phyloP scores from a whole-genome alignment of 2,329 filamentous ascomycete species.

The Mycocentrospora acerina region DNA sequence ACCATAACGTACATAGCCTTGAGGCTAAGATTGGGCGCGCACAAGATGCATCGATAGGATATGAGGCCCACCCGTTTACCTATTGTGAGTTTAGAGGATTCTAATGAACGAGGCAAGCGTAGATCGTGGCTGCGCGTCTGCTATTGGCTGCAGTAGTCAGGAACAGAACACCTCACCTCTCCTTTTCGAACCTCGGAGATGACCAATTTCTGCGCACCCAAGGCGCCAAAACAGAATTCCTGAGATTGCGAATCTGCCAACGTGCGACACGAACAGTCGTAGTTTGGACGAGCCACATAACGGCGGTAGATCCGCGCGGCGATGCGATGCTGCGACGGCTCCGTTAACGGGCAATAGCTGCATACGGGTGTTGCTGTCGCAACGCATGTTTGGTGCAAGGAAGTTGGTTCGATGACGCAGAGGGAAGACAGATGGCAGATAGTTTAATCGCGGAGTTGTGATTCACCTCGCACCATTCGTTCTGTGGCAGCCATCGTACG shows the following conservation, averaged over 20 bases:
- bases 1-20: not conserved
- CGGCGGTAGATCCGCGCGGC: too few species aligned
- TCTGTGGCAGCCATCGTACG: too few species aligned
- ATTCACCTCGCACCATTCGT: too few species aligned
- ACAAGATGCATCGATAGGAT: constrained; percentile 6
- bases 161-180: constrained; percentile 2
- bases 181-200: constrained; percentile 10
- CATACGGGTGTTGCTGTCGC: too few species aligned
- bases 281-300: too few species aligned
- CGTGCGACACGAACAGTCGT: too few species aligned
- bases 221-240: constrained; percentile 9
- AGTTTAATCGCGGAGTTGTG: too few species aligned
- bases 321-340: too few species aligned
- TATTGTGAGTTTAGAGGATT: constrained; percentile 6
- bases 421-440: too few species aligned
- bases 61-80: constrained; percentile 4
- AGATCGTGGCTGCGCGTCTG: constrained; percentile 6
- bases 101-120: constrained; percentile 8
- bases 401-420: too few species aligned
- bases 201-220: constrained; percentile 12
- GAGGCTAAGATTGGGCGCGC: constrained; percentile 4
- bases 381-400: too few species aligned
- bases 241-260: constrained; percentile 13
- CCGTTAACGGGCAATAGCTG: too few species aligned
- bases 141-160: constrained; percentile 6